Evolutionary conservation across 495 filamentous ascomycete genomes (phyloP).

Genomic region (Tuber microsphaerosporum): DNA sequence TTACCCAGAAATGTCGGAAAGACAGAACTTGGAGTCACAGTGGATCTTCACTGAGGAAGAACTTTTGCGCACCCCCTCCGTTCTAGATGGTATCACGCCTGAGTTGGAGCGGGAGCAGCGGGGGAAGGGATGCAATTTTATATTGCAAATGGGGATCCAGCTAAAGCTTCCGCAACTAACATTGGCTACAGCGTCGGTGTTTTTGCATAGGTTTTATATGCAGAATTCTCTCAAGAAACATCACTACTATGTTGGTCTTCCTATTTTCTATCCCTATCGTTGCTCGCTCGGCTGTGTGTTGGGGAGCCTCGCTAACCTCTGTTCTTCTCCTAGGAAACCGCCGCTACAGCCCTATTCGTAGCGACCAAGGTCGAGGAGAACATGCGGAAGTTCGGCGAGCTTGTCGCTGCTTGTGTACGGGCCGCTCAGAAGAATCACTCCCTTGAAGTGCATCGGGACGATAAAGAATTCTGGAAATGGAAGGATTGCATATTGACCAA

Average conservation of each 20-base stretch:
- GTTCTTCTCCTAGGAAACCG: slow-evolving; percentile 54
- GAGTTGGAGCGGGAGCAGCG: slow-evolving; percentile 70
- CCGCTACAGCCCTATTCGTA: slow-evolving; percentile 81
- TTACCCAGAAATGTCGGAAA: slow-evolving; percentile 22
- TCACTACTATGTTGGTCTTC: slow-evolving; percentile 38
- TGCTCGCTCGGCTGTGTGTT: slow-evolving; percentile 4
- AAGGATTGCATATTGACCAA: slow-evolving; percentile 81
- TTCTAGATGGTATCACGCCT: slow-evolving; percentile 68
- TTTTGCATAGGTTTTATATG: slow-evolving; percentile 94
- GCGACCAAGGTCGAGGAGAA: slow-evolving; percentile 97
- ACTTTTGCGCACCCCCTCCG: slow-evolving; percentile 70
- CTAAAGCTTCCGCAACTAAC: slow-evolving; percentile 88
- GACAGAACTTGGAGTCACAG: slow-evolving; percentile 48
- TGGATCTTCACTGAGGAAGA: slow-evolving; percentile 88
- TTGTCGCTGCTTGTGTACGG: slow-evolving; percentile 84
- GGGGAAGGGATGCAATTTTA: slow-evolving; percentile 91
- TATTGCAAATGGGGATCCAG: slow-evolving; percentile 85
- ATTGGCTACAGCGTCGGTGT: slow-evolving; percentile 81
- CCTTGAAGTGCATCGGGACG: slow-evolving; percentile 79
- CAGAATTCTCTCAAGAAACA: slow-evolving; percentile 48
- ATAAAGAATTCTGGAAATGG: slow-evolving; percentile 96
- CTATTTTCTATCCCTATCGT: slow-evolving; percentile 7
- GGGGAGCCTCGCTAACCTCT: slow-evolving; percentile 32
- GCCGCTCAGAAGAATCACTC: slow-evolving; percentile 89
- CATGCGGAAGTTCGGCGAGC: slow-evolving; percentile 82